Percentiles rank a stretch among this genome's conserved stretches.
These are phyloP conservation scores for Myriosclerotinia scirpicola DNA, from an alignment of 2,329 filamentous ascomycete species.

Conservation along the genomic window DNA sequence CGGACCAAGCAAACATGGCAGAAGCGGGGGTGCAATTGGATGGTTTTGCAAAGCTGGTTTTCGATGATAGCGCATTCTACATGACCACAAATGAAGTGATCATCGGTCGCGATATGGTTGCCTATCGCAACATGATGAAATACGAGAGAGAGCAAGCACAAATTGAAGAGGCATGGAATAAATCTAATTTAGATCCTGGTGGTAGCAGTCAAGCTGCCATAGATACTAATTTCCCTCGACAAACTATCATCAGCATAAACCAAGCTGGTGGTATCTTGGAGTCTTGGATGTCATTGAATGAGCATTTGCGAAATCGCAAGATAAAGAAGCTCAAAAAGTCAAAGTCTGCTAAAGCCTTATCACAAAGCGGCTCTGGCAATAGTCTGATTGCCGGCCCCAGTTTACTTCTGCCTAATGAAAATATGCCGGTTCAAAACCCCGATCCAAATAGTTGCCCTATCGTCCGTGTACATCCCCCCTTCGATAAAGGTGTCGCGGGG, in stretches of 20 bases:
- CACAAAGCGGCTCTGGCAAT: conserved; percentile 38
- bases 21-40: conserved; percentile 8
- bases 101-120: conserved; percentile 66
- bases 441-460: conserved; percentile 63
- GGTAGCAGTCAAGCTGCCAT: conserved; percentile 48
- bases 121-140: not conserved
- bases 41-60: conserved; percentile 59
- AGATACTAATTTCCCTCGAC: conserved; percentile 47
- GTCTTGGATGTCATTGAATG: conserved; percentile 10
- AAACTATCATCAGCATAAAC: conserved; percentile 61
- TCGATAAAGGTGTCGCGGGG: conserved; percentile 57
- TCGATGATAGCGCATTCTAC: conserved; percentile 74
- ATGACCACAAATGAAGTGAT: conserved; percentile 74
- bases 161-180: conserved; percentile 46
- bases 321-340: conserved; percentile 46
- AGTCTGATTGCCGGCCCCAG: conserved; percentile 29
- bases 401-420: not conserved
- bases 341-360: conserved; percentile 49
- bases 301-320: conserved; percentile 27
- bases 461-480: conserved; percentile 70
- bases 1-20: not conserved
- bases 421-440: conserved; percentile 44
- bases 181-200: conserved; percentile 51
- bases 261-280: conserved; percentile 66
- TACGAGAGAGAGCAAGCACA: conserved; percentile 14